Conservation (phyloP, 2,329 filamentous ascomycete species). For the Hymenoscyphus salicellus region DNA sequence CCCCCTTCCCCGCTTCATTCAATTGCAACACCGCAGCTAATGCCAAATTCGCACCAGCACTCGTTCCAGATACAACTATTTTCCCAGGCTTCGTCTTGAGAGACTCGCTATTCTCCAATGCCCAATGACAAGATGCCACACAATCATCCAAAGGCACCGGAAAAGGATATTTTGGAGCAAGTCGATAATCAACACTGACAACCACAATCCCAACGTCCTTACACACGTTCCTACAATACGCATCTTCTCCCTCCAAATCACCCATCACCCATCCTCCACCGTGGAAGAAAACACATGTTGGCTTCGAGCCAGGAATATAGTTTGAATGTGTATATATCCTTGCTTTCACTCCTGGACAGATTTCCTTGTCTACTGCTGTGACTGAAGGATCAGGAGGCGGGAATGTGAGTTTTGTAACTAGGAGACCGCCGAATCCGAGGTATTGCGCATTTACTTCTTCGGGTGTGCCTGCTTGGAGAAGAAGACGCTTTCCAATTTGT, state of each 20-base stretch:
- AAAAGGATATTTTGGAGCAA: conserved; percentile 37
- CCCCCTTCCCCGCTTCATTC: conserved; percentile 37
- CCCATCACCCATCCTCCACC: conserved; percentile 41
- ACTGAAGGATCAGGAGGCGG: conserved; percentile 36
- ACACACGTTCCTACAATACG: conserved; percentile 29
- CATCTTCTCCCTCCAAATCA: conserved; percentile 37
- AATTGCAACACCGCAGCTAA: conserved; percentile 39
- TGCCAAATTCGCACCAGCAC: conserved; percentile 41
- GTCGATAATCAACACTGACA: conserved; percentile 38
- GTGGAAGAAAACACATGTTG: conserved; percentile 38
- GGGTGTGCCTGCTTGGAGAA: conserved; percentile 11
- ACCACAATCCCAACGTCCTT: conserved; percentile 34
- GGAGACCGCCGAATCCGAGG: conserved; percentile 1
- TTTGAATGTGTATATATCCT: conserved; percentile 38
- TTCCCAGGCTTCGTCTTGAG: conserved; percentile 20
- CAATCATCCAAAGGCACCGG: conserved; percentile 39
- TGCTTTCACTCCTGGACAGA: conserved; percentile 32
- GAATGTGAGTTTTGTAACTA: conserved; percentile 18
- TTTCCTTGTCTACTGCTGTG: conserved; percentile 33
- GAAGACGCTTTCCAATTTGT: conserved; percentile 15
- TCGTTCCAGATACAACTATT: conserved; percentile 38
- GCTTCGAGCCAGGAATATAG: conserved; percentile 32
- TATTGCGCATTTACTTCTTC: conserved; percentile 8
- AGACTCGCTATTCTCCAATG: conserved; percentile 25
- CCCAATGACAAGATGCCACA: conserved; percentile 35